Evolutionary conservation across 2,329 filamentous ascomycete genomes (phyloP).

Genomic region (Penicillium fuscoglaucum): DNA sequence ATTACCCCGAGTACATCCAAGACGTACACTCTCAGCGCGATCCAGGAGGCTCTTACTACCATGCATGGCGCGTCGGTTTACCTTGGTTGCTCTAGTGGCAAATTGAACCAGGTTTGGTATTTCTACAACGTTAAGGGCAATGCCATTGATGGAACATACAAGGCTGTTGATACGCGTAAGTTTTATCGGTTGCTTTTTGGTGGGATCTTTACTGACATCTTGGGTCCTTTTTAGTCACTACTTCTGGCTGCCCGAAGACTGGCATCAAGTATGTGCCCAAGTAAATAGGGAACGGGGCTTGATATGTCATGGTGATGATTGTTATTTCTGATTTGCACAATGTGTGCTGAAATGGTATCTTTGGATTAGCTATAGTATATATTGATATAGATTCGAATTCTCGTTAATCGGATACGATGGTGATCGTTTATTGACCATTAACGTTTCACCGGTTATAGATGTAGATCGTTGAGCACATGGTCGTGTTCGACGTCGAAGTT

Average conservation of each 20-base stretch:
- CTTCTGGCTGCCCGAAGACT: conserved; percentile 61
- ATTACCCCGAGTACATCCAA: conserved; percentile 53
- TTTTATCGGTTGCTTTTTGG: conserved; percentile 6
- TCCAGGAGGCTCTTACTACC: conserved; percentile 52
- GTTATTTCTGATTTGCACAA: not conserved
- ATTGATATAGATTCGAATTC: not conserved
- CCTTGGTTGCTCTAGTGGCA: conserved; percentile 50
- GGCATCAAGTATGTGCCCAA: conserved; percentile 69
- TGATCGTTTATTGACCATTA: not conserved
- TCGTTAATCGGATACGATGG: not conserved
- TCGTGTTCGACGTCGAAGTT: not conserved
- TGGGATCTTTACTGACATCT: not conserved
- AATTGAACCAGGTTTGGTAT: conserved; percentile 59
- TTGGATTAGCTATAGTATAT: conserved; percentile 7
- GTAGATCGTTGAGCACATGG: not conserved
- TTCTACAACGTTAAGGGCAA: conserved; percentile 55
- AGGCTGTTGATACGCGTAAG: conserved; percentile 53
- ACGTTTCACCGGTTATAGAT: not conserved
- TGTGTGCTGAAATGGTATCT: conserved; percentile 6
- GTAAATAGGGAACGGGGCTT: conserved; percentile 12
- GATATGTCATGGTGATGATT: not conserved
- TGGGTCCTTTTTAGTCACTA: conserved; percentile 23
- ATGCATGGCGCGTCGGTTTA: conserved; percentile 53
- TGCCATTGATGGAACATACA: conserved; percentile 61
- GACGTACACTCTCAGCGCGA: conserved; percentile 54